These are phyloP conservation scores for Ophiostoma perfectum DNA, from an alignment of 2,329 filamentous ascomycete genomes.

Conservation along the genomic window DNA sequence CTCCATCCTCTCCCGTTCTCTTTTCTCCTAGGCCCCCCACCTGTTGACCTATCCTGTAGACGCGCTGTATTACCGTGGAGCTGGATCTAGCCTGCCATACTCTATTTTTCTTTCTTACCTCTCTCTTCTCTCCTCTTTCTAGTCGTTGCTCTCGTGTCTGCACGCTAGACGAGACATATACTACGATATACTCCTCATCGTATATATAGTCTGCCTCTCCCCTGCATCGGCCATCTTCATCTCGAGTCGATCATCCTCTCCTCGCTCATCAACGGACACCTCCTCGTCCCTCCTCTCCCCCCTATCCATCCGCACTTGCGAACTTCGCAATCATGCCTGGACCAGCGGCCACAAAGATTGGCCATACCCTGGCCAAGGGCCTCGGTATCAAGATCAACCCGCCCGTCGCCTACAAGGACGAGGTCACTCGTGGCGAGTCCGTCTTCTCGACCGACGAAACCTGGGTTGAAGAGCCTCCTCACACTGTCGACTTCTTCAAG, in stretches of 20 bases:
- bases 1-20: slow-evolving; percentile 8
- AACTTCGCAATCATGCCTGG: slow-evolving; percentile 22
- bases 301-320: neutral
- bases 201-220: slow-evolving; percentile 21
- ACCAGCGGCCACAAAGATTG: slow-evolving; percentile 49
- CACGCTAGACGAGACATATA: neutral
- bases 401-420: slow-evolving; percentile 53
- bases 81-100: slow-evolving; percentile 20
- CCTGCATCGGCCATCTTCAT: slow-evolving; percentile 11
- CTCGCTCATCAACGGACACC: neutral
- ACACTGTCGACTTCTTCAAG: slow-evolving; percentile 63
- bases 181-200: neutral
- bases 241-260: slow-evolving; percentile 11
- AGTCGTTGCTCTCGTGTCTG: slow-evolving; percentile 1
- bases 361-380: slow-evolving; percentile 68
- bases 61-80: slow-evolving; percentile 23
- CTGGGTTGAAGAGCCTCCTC: slow-evolving; percentile 80
- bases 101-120: neutral
- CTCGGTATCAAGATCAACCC: slow-evolving; percentile 78
- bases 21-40: slow-evolving; percentile 18
- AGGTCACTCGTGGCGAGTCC: slow-evolving; percentile 71
- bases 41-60: slow-evolving; percentile 2
- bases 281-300: neutral
- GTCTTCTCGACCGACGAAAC: slow-evolving; percentile 66
- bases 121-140: neutral